Evolutionary conservation across 495 filamentous ascomycete species (phyloP), one percentile per base, ranked within the genome.

Genomic region (Penicillium egyptiacum): DNA sequence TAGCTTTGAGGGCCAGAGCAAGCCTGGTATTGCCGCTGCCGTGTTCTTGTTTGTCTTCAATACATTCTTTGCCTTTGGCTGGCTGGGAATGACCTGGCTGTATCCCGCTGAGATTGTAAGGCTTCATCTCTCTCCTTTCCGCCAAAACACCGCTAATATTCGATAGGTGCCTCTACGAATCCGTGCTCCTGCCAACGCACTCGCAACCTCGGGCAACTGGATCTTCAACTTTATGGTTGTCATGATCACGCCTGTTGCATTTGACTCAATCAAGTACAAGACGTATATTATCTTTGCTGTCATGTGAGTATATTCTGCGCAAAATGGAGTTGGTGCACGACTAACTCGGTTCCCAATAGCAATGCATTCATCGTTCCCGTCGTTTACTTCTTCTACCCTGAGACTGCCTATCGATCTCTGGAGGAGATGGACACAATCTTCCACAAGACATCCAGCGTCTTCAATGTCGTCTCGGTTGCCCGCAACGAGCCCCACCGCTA

Each of bases 211-310:
- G 7, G 68, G 63, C n/a, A 75, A 74, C 60, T 77, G 70, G 67
- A 76, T 71, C 35, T 77, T 80, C 68, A 77, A 80, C 59, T 79
- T 83, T 70, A 67, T 81, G 70, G 83, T 88, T 14, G 85, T 87
- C 54, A 87, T 91, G 81, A 83, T 89, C 56, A 88, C 87, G 0
- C 88, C 89, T 0, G 75, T 88, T 0, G 78, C 84, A 0, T 91
- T 90, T 67, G 67, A 83, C 51, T 82, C 75, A 42, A 90, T 90
- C 61, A 69, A 71, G 14, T 90, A 87, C 66, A 73, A 81, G 69
- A 90, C 87, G 3, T 92, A 91, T 65, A 85, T 90, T 63, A 88
- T 90, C 64, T 91, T 91, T 63, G 89, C 88, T 14, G 85, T 85
- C 56, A 88, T 88, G 77, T 79, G 70, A 68, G 78, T 64, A 17